phyloP scores from a whole-genome alignment of 768 basidiomycete genomes.

The Lactarius psammicola region DNA sequence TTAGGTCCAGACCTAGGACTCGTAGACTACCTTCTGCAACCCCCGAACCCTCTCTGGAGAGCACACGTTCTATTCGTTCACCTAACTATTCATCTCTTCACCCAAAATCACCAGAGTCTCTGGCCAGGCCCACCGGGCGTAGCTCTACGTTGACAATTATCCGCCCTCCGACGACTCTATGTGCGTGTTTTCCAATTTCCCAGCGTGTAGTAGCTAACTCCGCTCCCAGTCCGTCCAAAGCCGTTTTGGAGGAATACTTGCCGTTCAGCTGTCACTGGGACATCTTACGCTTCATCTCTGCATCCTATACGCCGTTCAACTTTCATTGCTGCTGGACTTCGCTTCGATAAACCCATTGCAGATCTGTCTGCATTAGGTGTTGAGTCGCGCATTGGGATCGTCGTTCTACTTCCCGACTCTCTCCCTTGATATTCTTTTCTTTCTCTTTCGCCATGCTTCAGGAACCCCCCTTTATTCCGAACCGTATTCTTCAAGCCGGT shows the following conservation, averaged over 20 bases:
- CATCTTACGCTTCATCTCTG: conserved; percentile 70
- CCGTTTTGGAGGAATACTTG: conserved; percentile 78
- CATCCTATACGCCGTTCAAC: conserved; percentile 76
- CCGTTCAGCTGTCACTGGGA: conserved; percentile 66
- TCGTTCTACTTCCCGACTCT: conserved; percentile 28
- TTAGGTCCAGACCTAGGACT: not conserved
- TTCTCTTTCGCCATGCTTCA: not conserved
- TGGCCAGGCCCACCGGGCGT: not conserved
- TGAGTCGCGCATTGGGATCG: conserved; percentile 34
- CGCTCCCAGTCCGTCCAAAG: conserved; percentile 63
- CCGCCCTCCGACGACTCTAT: conserved; percentile 61
- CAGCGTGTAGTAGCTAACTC: not conserved
- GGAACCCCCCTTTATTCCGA: not conserved
- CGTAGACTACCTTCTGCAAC: conserved; percentile 11
- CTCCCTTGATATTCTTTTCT: not conserved
- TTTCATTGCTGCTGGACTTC: conserved; percentile 74
- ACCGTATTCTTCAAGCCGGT: not conserved
- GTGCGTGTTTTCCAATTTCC: conserved; percentile 42
- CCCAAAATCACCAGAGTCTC: not conserved
- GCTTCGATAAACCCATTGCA: conserved; percentile 56
- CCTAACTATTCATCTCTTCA: not conserved
- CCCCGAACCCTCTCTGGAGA: not conserved
- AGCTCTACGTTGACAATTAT: conserved; percentile 41
- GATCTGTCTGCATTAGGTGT: conserved; percentile 39
- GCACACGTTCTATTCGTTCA: not conserved